Base-by-base conservation (phyloP, 495 filamentous ascomycete species). In the Xylaria longipes region DNA sequence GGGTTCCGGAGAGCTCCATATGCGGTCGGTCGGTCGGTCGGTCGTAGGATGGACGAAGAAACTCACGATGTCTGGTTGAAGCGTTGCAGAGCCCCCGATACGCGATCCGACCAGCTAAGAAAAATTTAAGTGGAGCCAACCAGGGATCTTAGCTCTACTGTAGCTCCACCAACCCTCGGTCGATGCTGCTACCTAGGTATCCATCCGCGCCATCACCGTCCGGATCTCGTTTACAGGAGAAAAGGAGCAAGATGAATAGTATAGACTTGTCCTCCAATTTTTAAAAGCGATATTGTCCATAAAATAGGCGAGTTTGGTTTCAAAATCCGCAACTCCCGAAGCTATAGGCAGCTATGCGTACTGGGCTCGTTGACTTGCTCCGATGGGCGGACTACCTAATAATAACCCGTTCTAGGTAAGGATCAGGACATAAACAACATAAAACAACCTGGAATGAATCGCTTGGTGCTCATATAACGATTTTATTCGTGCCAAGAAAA, bases 111-210 rank as follows among this genome's bases (percentile, higher is more conserved):
- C 27, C 57, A 37, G 15, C 27, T 39, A 5, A 25, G 35, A 46
- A 66, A 71, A 71, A 66, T 25, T 71, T 60, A 58, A 65, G 69
- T 71, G 69, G 69, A 52, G 45, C 14, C 35, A 5, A 5, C 3
- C 27, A 37, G 45, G 57, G 45, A 52, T 25, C 45, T 25, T 45
- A 39, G 37, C 37, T 45, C 11, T 0, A 46, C n/a, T n/a, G n/a
- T n/a, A 11, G 11, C 39, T 33, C 37, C 39, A 46, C 39, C 62
- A 56, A 56, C 12, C 22, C 45, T 48, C 22, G 25, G n/a, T 22
- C n/a, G n/a, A 3, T 6, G 46, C 46, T 22, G n/a, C 46, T 25
- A 50, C 5, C 5, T 12, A 5, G n/a, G n/a, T n/a, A 46, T 46
- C 43, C 43, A n/a, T 46, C 43, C 41, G 1, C 15, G 12, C 12